Base-by-base conservation (phyloP, 768 basidiomycete genomes). In the Tricholoma flavovirens region DNA sequence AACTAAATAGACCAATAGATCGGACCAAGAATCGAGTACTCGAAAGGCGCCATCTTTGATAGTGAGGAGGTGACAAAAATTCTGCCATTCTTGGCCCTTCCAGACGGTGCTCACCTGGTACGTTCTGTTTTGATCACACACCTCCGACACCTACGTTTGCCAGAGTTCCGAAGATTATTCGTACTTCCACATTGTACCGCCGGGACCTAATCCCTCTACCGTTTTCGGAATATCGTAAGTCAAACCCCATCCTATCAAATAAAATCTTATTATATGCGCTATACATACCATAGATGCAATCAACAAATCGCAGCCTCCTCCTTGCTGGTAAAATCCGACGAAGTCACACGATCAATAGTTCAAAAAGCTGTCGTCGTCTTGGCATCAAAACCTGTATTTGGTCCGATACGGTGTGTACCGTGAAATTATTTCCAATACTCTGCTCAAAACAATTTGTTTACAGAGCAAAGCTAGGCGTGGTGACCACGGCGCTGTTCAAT, bases 351-450 rank as follows among this genome's bases (percentile, higher is more conserved):
- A 14, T 93, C 90, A 4, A 98, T 88, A 8, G 97, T 99, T 0
- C 97, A 99, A 70, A 99, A 98, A 68, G 95, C 97, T 0, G 91
- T 99, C 3, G 93, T 98, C 0, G 90, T 99, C 2, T 77, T 99
- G 33, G 94, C 93, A 3, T 83, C 87, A 11, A 90, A 90, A 66
- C 93, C 93, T 0, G 82, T 95, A 2, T 96, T 96, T 65, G 97
- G 97, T 11, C 93, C 93, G 9, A 92, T 98, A 71, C 83, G 95
- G 88, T 89, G 17, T 24, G 66, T 11, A 59, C 17, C 2, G 17
- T 40, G n/a, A 33, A 4, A 38, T 45, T 24, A 5, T 53, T 7
- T 15, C 32, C 7, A 22, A 29, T n/a, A 32, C 45, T 17, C 5
- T 22, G 35, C 11, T 29, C 38, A 21, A 35, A 51, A 43, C 9